A percentile compares a stretch with the other conserved stretches of the same genome.
Evolutionary conservation across 2,329 filamentous ascomycete genomes (phyloP).

Genomic region (Clonostachys sp.): DNA sequence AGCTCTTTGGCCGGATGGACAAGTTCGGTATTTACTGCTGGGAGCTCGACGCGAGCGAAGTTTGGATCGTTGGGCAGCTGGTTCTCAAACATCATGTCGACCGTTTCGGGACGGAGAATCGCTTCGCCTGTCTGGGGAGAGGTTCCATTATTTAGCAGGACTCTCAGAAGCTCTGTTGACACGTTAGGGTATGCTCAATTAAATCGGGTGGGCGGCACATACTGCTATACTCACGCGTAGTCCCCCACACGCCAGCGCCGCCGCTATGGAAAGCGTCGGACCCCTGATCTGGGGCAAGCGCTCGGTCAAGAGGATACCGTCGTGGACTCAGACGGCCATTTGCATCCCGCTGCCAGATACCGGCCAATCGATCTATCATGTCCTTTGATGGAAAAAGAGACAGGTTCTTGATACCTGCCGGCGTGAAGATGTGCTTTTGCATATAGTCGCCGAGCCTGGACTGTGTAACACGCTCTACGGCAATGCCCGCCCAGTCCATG

Average conservation of each 20-base stretch:
- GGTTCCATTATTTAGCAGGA: constrained; percentile 54
- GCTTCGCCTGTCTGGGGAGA: constrained; percentile 45
- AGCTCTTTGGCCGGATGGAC: constrained; percentile 38
- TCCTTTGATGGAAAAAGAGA: constrained; percentile 45
- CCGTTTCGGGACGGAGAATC: constrained; percentile 47
- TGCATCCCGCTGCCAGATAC: not conserved
- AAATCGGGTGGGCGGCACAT: constrained; percentile 11
- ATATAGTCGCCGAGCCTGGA: constrained; percentile 34
- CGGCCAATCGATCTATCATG: constrained; percentile 30
- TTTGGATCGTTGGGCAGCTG: constrained; percentile 46
- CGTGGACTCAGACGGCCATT: not conserved
- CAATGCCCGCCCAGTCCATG: constrained; percentile 42
- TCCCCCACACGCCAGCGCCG: constrained; percentile 53
- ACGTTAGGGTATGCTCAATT: not conserved
- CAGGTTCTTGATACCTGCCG: constrained; percentile 35
- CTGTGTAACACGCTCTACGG: constrained; percentile 32
- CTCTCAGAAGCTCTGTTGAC: constrained; percentile 49
- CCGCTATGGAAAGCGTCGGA: constrained; percentile 44
- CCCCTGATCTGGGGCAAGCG: constrained; percentile 43
- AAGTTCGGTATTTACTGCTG: constrained; percentile 33
- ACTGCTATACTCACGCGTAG: constrained; percentile 51
- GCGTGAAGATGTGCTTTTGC: constrained; percentile 33
- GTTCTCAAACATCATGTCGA: constrained; percentile 58
- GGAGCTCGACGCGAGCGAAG: constrained; percentile 33
- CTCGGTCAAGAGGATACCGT: constrained; percentile 21